Percentiles rank a stretch among this genome's conserved stretches.
Conservation (phyloP, 108 stramenopile genomes). For the Skeletonema grethae region DNA sequence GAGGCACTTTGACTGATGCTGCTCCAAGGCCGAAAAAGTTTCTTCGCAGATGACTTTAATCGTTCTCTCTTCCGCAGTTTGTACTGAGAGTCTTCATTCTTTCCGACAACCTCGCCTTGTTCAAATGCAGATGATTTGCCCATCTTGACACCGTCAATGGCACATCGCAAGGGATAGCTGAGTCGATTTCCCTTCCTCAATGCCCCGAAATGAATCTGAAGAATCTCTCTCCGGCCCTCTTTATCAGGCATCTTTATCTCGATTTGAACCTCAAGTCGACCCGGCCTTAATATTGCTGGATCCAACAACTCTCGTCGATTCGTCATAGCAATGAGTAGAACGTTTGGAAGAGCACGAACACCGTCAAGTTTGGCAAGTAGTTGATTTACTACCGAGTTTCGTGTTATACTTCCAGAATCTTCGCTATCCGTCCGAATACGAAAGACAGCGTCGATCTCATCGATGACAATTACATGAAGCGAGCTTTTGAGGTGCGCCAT, state of each 20-base stretch:
- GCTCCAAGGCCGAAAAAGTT: neutral
- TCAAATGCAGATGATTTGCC: neutral
- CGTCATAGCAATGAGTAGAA: constrained; percentile 85
- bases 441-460: constrained; percentile 88
- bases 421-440: constrained; percentile 61
- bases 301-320: constrained; percentile 83
- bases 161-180: constrained; percentile 71
- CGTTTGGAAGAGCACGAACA: constrained; percentile 73
- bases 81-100: constrained; percentile 38
- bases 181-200: constrained; percentile 64
- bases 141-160: constrained; percentile 67
- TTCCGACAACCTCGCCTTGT: constrained; percentile 3
- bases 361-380: constrained; percentile 86
- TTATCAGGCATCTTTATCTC: constrained; percentile 75
- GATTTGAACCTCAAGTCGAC: constrained; percentile 84
- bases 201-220: constrained; percentile 73
- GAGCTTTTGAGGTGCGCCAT: constrained; percentile 47
- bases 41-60: constrained; percentile 19
- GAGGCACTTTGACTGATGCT: neutral
- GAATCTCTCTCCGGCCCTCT: constrained; percentile 52
- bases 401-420: constrained; percentile 67
- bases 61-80: constrained; percentile 15
- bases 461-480: constrained; percentile 82
- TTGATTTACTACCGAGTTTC: constrained; percentile 81
- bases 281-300: constrained; percentile 78